A percentile compares a stretch with the other conserved stretches of the same genome.
Evolutionary conservation across 495 filamentous ascomycete species (phyloP).

Genomic region (Tuber calosporum): DNA sequence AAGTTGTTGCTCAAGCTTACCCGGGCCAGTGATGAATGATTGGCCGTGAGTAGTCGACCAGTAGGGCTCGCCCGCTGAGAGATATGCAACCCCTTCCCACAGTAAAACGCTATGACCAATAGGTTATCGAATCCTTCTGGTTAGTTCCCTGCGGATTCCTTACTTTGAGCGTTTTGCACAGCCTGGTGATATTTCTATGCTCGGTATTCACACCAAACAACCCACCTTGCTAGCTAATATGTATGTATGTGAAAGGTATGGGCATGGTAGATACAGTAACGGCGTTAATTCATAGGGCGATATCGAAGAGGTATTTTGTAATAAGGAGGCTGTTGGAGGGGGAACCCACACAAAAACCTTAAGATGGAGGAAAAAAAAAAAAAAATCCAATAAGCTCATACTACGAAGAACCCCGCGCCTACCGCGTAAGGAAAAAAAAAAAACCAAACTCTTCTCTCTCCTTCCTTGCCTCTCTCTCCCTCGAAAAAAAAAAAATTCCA

Average conservation of each 20-base stretch:
- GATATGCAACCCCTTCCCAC: background rate
- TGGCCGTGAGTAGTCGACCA: background rate
- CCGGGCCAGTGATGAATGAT: background rate
- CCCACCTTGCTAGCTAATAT: background rate
- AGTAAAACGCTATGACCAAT: background rate
- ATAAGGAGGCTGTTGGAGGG: background rate
- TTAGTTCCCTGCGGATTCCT: background rate
- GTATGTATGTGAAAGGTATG: constrained; percentile 2
- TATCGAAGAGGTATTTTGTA: background rate
- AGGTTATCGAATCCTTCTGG: background rate
- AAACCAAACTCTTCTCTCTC: background rate
- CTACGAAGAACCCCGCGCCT: background rate
- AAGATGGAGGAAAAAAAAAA: background rate
- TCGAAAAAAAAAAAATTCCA: background rate
- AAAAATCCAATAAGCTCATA: background rate
- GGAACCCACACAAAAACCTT: background rate
- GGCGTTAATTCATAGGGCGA: background rate
- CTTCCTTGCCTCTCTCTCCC: background rate
- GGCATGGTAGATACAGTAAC: background rate
- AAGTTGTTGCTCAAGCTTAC: background rate
- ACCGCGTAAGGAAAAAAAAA: background rate
- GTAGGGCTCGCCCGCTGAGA: background rate
- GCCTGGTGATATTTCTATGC: background rate
- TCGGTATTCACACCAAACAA: background rate
- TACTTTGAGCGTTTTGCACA: background rate